phyloP scores from a whole-genome alignment of 2,329 filamentous ascomycete genomes.

The Exserohilum rostratum region DNA sequence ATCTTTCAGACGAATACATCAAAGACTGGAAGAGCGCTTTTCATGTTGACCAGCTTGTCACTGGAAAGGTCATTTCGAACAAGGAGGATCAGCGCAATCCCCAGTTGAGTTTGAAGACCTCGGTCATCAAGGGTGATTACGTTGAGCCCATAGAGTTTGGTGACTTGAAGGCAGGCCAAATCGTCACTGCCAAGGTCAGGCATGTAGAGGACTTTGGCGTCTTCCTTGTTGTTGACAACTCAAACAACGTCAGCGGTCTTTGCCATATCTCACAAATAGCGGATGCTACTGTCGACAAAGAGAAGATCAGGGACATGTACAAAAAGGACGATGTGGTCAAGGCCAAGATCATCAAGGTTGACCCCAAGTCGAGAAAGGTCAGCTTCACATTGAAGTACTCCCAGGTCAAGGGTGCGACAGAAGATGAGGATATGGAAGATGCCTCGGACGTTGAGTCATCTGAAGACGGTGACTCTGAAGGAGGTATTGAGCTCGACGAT shows the following conservation, averaged over 20 bases:
- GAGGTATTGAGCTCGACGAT: slow-evolving; percentile 48
- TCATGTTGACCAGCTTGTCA: slow-evolving; percentile 87
- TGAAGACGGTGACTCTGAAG: slow-evolving; percentile 50
- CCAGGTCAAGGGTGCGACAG: slow-evolving; percentile 71
- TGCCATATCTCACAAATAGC: slow-evolving; percentile 94
- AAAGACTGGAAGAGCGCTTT: slow-evolving; percentile 96
- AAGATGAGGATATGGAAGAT: slow-evolving; percentile 49
- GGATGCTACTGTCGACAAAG: slow-evolving; percentile 79
- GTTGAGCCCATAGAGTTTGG: slow-evolving; percentile 72
- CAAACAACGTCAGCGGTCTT: slow-evolving; percentile 86
- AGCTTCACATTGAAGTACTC: slow-evolving; percentile 93
- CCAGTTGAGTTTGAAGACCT: slow-evolving; percentile 86
- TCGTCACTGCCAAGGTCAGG: slow-evolving; percentile 86
- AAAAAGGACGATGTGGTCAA: slow-evolving; percentile 92
- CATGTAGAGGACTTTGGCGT: slow-evolving; percentile 96
- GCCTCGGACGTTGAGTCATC: slow-evolving; percentile 37
- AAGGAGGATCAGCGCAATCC: slow-evolving; percentile 73
- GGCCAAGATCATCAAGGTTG: slow-evolving; percentile 81
- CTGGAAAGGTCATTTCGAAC: slow-evolving; percentile 78
- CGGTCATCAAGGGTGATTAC: slow-evolving; percentile 80
- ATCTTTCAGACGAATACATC: slow-evolving; percentile 87
- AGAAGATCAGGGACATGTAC: slow-evolving; percentile 88
- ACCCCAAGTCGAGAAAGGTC: slow-evolving; percentile 75
- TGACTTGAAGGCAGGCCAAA: slow-evolving; percentile 79
- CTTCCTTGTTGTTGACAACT: slow-evolving; percentile 88